Evolutionary conservation across 129 eudicot genomes (phyloP).

Genomic region (Scalesia atractyloides): DNA sequence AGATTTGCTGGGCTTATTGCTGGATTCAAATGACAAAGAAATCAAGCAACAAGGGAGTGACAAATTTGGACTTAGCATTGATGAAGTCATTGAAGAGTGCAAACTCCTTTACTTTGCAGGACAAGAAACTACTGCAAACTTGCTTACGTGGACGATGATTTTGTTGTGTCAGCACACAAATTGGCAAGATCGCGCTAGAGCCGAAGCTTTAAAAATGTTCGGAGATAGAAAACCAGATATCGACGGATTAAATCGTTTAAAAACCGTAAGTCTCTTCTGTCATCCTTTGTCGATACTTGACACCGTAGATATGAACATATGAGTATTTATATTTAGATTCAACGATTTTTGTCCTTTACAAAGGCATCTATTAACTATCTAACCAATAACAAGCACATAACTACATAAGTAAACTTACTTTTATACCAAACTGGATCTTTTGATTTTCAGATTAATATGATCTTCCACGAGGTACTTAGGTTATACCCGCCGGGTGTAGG

Average conservation of each 20-base stretch:
- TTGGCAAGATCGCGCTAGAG: conserved; percentile 47
- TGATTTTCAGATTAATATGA: conserved; percentile 35
- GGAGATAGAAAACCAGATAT: conserved; percentile 27
- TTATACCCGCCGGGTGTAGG: conserved; percentile 29
- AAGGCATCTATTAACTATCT: background rate
- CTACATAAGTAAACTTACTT: background rate
- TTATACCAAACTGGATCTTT: background rate
- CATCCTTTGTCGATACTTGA: background rate
- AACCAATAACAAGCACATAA: background rate
- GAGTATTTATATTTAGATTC: background rate
- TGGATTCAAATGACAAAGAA: conserved; percentile 35
- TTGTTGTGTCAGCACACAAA: conserved; percentile 31
- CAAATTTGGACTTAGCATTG: conserved; percentile 27
- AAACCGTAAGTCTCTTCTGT: conserved; percentile 29
- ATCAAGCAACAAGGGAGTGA: conserved; percentile 26
- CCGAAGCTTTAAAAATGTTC: conserved; percentile 33
- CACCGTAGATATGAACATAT: background rate
- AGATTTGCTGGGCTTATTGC: conserved; percentile 31
- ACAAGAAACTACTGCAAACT: conserved; percentile 41
- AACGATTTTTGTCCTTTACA: background rate
- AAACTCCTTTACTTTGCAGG: conserved; percentile 45
- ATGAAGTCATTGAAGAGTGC: conserved; percentile 43
- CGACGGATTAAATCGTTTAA: conserved; percentile 41
- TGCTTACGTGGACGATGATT: conserved; percentile 46
- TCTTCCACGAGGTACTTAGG: conserved; percentile 44